Evolutionary conservation across 2,329 filamentous ascomycete genomes (phyloP), one percentile per base, ranked within the genome.

Genomic region (Tolypocladium amazonense): DNA sequence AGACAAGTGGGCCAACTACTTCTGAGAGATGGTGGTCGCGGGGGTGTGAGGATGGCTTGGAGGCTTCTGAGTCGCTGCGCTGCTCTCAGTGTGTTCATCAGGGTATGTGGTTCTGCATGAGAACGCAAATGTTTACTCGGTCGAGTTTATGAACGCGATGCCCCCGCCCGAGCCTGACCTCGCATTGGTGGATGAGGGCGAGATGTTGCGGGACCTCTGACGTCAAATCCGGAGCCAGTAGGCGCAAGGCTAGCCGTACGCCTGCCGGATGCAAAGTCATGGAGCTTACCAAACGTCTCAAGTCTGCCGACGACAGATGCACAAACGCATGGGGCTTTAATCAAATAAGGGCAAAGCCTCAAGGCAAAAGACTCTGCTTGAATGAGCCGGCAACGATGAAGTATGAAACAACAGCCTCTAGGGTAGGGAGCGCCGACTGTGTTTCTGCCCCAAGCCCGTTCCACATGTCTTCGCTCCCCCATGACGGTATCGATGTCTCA

Each of bases 21-120:
- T 37, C 53, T 60, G 59, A 64, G 53, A 20, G 58, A 41, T 4
- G 35, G 27, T 33, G 58, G 20, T 56, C 60, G 61, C 25, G 61
- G 25, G 33, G 63, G 52, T 52, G 59, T 39, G 57, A 67, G 56
- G 52, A 25, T 58, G 62, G 62, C 66, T 41, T 63, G 63, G 23
- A 71, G 57, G 18, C 62, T 64, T 61, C 61, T 64, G 23, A 70
- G 66, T 33, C 66, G 68, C 57, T 65, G 66, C 6, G 59, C 58
- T 25, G 67, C 66, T 65, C 67, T 65, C 59, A 59, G 39, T 59
- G 62, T 47, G 60, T 61, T 70, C 69, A 70, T 71, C 52, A 58
- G 57, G 56, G 58, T 50, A 5, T 2, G 50, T 33, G 25, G 47
- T 18, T 50, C 3, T 30, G 47, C 25, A 33, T 20, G 47, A 52